These are phyloP conservation scores for Epichloe brachyelytri DNA, from an alignment of 2,329 filamentous ascomycete genomes.

Conservation along the genomic window DNA sequence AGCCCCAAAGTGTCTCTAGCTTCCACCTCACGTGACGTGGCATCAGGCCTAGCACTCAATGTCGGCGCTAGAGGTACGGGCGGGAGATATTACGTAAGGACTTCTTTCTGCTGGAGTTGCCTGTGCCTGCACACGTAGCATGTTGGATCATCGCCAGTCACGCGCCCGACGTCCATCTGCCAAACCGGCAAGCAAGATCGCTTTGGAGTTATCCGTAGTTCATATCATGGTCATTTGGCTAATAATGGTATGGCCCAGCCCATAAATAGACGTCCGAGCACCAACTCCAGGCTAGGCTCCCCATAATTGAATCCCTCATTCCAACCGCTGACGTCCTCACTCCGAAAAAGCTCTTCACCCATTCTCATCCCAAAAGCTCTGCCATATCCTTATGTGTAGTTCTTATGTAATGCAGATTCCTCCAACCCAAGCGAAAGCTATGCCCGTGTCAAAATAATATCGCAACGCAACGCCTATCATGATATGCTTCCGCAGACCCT, in stretches of 20 bases:
- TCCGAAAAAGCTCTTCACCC: neutral
- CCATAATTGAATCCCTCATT: neutral
- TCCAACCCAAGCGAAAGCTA: constrained; percentile 3
- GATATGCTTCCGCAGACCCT: constrained; percentile 21
- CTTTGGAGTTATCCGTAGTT: neutral
- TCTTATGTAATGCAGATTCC: constrained; percentile 17
- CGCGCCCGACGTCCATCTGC: neutral
- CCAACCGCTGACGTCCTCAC: neutral
- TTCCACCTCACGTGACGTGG: constrained; percentile 12
- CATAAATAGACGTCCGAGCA: constrained; percentile 9
- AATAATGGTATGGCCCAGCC: constrained; percentile 5
- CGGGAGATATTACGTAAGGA: no score
- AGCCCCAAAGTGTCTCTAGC: constrained; percentile 16
- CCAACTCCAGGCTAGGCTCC: neutral
- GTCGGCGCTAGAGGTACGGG: neutral
- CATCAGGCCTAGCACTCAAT: neutral
- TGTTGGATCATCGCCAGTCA: neutral
- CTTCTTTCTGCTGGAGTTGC: no score
- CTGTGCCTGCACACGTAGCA: no score
- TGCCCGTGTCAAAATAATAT: constrained; percentile 14
- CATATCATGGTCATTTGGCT: constrained; percentile 10
- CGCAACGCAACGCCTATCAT: constrained; percentile 24
- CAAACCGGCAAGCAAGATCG: no score
- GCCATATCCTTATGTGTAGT: constrained; percentile 7
- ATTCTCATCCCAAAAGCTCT: neutral